phyloP scores from a whole-genome alignment of 768 basidiomycete species.

The Pholiota molesta region DNA sequence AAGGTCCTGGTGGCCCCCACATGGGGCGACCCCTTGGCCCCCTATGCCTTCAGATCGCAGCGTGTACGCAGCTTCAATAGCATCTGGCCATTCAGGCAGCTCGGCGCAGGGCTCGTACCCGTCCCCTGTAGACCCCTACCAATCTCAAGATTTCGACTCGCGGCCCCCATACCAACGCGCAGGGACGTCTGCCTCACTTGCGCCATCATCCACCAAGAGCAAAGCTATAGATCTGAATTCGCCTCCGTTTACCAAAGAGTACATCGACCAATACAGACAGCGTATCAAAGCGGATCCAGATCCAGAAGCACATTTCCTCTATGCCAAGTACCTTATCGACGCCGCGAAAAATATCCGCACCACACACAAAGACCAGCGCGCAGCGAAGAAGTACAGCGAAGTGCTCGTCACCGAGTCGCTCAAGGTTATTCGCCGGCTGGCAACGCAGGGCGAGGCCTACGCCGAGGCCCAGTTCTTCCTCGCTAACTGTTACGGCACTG shows the following conservation, averaged over 20 bases:
- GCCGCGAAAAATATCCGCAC: constrained; percentile 91
- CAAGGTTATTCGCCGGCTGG: constrained; percentile 90
- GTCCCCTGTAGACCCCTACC: constrained; percentile 28
- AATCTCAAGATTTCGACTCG: constrained; percentile 55
- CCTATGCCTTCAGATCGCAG: constrained; percentile 24
- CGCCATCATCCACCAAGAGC: constrained; percentile 62
- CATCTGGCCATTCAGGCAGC: constrained; percentile 28
- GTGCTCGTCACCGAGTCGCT: constrained; percentile 84
- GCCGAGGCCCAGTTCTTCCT: constrained; percentile 98
- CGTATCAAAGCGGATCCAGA: constrained; percentile 98
- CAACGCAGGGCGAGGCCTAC: constrained; percentile 89
- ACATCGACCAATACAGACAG: constrained; percentile 96
- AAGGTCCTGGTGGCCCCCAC: constrained; percentile 12
- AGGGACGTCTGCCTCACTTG: constrained; percentile 58
- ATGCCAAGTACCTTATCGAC: constrained; percentile 99
- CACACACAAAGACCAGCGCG: constrained; percentile 73
- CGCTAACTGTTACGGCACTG: constrained; percentile 96
- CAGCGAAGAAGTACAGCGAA: constrained; percentile 91
- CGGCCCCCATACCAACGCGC: constrained; percentile 61
- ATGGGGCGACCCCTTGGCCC: constrained; percentile 20
- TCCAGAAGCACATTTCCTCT: constrained; percentile 96
- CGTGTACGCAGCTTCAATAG: constrained; percentile 28
- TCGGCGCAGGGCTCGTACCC: constrained; percentile 24
- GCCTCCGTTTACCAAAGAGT: constrained; percentile 92
- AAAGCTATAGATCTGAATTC: constrained; percentile 83